These are phyloP conservation scores for Vanilla planifolia DNA, from an alignment of 106 monocot genomes.

Conservation along the genomic window DNA sequence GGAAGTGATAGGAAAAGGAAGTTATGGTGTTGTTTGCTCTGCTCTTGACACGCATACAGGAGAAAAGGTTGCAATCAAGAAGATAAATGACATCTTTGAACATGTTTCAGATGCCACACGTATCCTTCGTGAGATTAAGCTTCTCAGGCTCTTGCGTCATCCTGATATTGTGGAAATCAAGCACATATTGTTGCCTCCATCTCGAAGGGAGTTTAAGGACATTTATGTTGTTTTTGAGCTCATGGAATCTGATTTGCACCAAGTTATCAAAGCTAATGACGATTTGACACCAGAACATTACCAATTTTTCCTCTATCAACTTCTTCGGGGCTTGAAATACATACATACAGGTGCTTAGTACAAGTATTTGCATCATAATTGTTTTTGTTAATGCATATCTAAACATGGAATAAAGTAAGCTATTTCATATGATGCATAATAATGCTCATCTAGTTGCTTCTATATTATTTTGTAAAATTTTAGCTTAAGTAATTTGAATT, in stretches of 20 bases:
- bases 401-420: too few species aligned
- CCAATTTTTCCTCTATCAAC: slow-evolving; percentile 73
- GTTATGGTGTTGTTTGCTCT: slow-evolving; percentile 79
- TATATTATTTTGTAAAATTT: too few species aligned
- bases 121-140: slow-evolving; percentile 76
- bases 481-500: too few species aligned
- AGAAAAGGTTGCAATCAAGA: slow-evolving; percentile 77
- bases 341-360: slow-evolving; percentile 55
- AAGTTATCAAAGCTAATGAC: slow-evolving; percentile 77
- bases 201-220: slow-evolving; percentile 66
- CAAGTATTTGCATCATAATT: neutral
- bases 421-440: too few species aligned
- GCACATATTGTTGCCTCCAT: slow-evolving; percentile 63
- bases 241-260: slow-evolving; percentile 77
- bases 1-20: slow-evolving; percentile 76
- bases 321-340: slow-evolving; percentile 68
- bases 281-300: slow-evolving; percentile 71
- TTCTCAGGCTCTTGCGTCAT: slow-evolving; percentile 65
- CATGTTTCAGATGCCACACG: slow-evolving; percentile 74
- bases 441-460: too few species aligned
- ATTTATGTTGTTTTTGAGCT: slow-evolving; percentile 80
- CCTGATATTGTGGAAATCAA: slow-evolving; percentile 80
- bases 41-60: slow-evolving; percentile 59
- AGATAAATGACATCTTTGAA: slow-evolving; percentile 72
- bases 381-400: neutral